Base-by-base conservation (phyloP, 257 asterid genomes). In the Jaltomata sinuosa region DNA sequence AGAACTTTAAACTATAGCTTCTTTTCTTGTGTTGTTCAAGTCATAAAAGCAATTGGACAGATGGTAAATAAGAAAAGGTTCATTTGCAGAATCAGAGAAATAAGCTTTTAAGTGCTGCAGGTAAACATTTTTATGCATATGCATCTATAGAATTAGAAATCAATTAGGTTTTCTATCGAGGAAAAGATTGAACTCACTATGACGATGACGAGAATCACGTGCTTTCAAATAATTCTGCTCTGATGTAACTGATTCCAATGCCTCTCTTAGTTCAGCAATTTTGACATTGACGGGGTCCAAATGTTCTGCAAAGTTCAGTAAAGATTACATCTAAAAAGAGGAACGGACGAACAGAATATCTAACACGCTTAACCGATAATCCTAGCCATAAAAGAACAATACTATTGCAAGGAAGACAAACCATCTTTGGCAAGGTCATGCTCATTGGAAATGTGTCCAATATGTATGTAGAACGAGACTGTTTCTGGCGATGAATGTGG, bases 371-470 rank as follows among this genome's bases (percentile, higher is more conserved):
- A 77, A 29, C n/a, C 38, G n/a, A 38, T 29, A 29, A 77, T 77
- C 62, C 61, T 49, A 21, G 62, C 29, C 82, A 77, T 49, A 8
- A 49, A 49, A 77, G 19, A 77, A 3, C 5, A 49, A 16, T 47
- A 27, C 61, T 47, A 47, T 4, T 27, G 6, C 45, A 16, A 49
- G 27, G 40, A 38, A 31, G 81, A 89, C 97, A 5, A 88, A 96
- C 99, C 99, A 87, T 96, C 95, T 85, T 93, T 94, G 42, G 95
- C 98, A 12, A 96, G 93, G 91, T 94, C 90, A 53, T 93, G 94
- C 27, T 93, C 87, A 29, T 78, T 86, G 47, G 99, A 95, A 80
- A 96, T 93, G 88, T 93, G 98, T 82, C 99, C 99, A 3, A 89
- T 88, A 45, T 94, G 99, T 64, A 96, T 92, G 90, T 89, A 88